Evolutionary conservation across 106 monocot species (phyloP), one percentile per base, ranked within the genome.

Genomic region (Platanthera zijinensis): DNA sequence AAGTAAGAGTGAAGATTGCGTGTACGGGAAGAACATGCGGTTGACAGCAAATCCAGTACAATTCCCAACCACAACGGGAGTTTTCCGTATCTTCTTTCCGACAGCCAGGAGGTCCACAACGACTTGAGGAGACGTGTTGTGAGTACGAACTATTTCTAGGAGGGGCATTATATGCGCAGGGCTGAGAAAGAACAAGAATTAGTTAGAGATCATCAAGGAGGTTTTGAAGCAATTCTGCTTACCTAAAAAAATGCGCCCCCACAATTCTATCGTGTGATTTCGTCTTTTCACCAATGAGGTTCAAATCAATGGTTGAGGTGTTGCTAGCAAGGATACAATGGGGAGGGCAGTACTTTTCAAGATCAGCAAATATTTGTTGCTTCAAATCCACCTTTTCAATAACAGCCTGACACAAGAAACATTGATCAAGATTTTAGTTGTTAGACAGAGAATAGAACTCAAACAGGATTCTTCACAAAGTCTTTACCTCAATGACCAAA

Each of bases 41-140:
- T 97, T 97, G 62, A 97, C 97, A 47, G 97, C 97, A 88, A 97
- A 97, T 30, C 97, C 97, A 47, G 97, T 97, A 50, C 97, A 97
- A 69, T 89, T 94, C 73, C 93, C 97, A 52, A 97, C 97, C 13
- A 97, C 93, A 66, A 91, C 75, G 19, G 97, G 89, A 1, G 97
- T 97, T 83, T 97, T 97, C 22, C 84, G 89, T 59, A 97, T 97
- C 69, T 84, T 94, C 77, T 91, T 97, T 11, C 89, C 97, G 80
- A 97, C 73, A 83, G 91, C 91, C 52, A 97, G 83, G 48, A 97
- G 79, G 78, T 94, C 94, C 78, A 97, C 88, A 50, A 94, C 82
- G 57, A 88, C 93, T 85, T 97, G 97, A 48, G 97, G 87, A 75
- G 97, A 94, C 51, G 97, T 97, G 52, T 74, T 91, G 19, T 87